Percentiles rank a stretch among this genome's conserved stretches.
Evolutionary conservation across 495 filamentous ascomycete species (phyloP).

Genomic region (Neurospora sublineolata): DNA sequence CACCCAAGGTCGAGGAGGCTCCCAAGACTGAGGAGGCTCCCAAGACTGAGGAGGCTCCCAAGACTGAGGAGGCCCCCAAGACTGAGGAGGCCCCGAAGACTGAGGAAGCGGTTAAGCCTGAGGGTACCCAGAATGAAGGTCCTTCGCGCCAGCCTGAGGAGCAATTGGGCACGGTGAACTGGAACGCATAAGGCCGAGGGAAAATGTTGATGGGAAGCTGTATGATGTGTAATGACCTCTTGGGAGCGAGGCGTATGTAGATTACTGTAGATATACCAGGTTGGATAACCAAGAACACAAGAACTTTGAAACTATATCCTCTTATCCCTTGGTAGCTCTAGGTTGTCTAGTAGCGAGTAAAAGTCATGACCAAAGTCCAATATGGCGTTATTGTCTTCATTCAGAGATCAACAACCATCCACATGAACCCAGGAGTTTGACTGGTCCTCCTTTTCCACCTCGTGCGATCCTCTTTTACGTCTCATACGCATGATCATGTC

Average conservation of each 20-base stretch:
- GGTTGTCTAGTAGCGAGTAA: no score
- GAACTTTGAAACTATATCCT: background rate
- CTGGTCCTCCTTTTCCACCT: background rate
- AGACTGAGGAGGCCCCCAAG: background rate
- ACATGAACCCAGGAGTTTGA: background rate
- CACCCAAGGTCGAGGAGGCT: background rate
- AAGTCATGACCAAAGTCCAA: background rate
- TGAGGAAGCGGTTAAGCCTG: background rate
- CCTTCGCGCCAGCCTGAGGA: background rate
- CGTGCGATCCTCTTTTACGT: background rate
- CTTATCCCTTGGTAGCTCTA: no score
- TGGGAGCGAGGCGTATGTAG: background rate
- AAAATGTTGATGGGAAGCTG: background rate
- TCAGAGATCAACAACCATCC: background rate
- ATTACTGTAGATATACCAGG: background rate
- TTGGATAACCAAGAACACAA: background rate
- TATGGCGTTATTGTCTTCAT: no score
- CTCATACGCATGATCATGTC: background rate
- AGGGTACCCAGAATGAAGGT: background rate
- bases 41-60: background rate
- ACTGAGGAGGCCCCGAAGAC: background rate
- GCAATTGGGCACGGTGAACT: background rate
- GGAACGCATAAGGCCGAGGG: background rate
- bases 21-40: background rate
- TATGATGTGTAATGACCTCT: background rate